Base-by-base conservation (phyloP, 202 grass and related monocot genomes). In the Schoenoplectus triqueter region DNA sequence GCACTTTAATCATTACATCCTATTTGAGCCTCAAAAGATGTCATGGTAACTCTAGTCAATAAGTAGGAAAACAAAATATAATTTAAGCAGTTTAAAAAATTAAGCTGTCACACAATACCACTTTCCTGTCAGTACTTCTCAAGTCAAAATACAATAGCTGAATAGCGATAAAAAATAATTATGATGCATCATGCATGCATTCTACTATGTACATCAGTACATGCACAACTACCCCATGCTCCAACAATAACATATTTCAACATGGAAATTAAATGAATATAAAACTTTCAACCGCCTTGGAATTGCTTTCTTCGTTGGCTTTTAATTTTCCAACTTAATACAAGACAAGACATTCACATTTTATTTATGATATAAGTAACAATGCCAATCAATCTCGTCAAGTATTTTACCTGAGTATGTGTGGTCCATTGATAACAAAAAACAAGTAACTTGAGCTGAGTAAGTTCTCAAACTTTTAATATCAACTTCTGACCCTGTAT, bases 401-500 rank as follows among this genome's bases (percentile, higher is more conserved):
- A 78, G 74, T 78, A 78, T 78, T 60, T 42, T 44, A 78, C 74
- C 22, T 60, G 52, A 61, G 31, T 39, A 78, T 61, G n/a, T 44
- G 74, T n/a, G 52, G 54, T 60, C 74, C 52, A 78, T 19, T 2
- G 49, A 60, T 31, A 31, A 31, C 31, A 31, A 31, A 31, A 6
- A 59, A 60, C 17, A 14, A 59, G 13, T 31, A 59, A n/a, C 13
- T 78, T 78, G 11, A 78, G 7, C 39, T 31, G 31, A 31, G 31
- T 31, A 42, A 13, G 14, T 61, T 60, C 11, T 17, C 31, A 78
- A 78, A 78, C 14, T 18, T 11, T 78, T 78, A 6, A 78, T 60
- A 49, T 19, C 45, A 73, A 73, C 14, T 61, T 18, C 6, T 73
- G 31, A 31, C 31, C 31, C 10, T 45, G 46, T 44, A 57, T 17